Conservation (phyloP, 1,139 yeast genomes). For the Sporopachydermia cereana region DNA sequence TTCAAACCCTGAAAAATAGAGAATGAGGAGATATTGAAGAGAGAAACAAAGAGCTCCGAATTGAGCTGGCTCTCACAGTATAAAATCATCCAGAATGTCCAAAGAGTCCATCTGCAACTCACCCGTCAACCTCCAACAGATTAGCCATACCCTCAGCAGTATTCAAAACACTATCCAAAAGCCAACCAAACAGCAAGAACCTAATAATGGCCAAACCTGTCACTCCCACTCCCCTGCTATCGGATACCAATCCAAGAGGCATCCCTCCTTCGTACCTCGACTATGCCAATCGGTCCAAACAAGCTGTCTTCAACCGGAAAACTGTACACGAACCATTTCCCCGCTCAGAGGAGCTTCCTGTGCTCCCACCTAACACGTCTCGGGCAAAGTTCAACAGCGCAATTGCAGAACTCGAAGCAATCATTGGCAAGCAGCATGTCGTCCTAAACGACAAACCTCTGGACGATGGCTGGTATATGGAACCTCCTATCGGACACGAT, state of each 20-base stretch:
- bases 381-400: not conserved
- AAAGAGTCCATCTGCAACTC: too few relatives aligned
- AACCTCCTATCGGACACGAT: not conserved
- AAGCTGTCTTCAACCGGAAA: not conserved
- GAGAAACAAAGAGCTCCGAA: too few relatives aligned
- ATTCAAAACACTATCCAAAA: too few relatives aligned
- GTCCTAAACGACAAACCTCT: not conserved
- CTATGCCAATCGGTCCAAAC: not conserved
- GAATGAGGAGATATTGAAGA: too few relatives aligned
- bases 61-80: too few relatives aligned
- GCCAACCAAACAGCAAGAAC: too few relatives aligned
- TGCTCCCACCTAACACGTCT: not conserved
- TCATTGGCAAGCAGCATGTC: not conserved
- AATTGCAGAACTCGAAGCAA: not conserved
- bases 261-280: not conserved
- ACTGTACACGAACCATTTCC: not conserved
- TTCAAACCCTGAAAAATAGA: too few relatives aligned
- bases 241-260: not conserved
- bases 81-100: too few relatives aligned
- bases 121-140: too few relatives aligned
- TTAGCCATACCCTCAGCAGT: too few relatives aligned
- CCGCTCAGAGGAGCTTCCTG: not conserved
- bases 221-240: constrained; percentile 1
- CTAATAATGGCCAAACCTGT: too few relatives aligned
- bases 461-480: constrained; percentile 5